Evolutionary conservation across 2,329 filamentous ascomycete genomes (phyloP), one percentile per base, ranked within the genome.

Genomic region (Apiospora phragmitis): DNA sequence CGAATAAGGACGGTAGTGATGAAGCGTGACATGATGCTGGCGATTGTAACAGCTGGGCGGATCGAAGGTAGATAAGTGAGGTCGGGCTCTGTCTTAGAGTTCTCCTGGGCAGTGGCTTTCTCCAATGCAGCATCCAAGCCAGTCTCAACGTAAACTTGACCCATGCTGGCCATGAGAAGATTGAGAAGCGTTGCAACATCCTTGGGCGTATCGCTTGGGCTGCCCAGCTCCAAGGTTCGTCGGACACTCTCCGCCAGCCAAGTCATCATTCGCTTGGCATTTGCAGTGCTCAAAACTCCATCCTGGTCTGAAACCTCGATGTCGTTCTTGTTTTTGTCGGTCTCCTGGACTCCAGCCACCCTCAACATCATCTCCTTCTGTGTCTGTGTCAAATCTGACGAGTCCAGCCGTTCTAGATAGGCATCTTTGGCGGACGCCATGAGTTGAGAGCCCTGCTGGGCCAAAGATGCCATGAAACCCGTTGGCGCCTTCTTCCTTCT

Each of bases 221-320:
- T 92, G 32, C 93, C 94, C n/a, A 99, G 86, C 80, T 99, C 96
- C 12, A 99, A 86, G 0, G 94, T 94, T 73, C 96, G 88, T 49
- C 96, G 93, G 32, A 99, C 95, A 73, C 94, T 94, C 84, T 99
- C 96, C 2, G 96, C 96, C 51, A 99, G 85, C 96, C 96, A 99
- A 79, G 94, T 97, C 72, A 99, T 88, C 95, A 99, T 99, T 70
- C 96, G 90, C 83, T 98, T 98, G n/a, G 95, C 94, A 79, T 93
- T 94, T n/a, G 90, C 86, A 5, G 97, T 86, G 75, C 91, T 95
- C 35, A 98, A 85, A 70, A 90, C 87, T 43, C 96, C 96, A 77
- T 99, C 95, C 78, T 95, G 91, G 71, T 98, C 96, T 0, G 92
- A 91, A 42, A 98, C 93, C 79, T 97, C 95, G 71, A 97, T 94